These are phyloP conservation scores for Thamnidium elegans DNA, from an alignment of 192 early-diverging fungal genomes.

Conservation along the genomic window DNA sequence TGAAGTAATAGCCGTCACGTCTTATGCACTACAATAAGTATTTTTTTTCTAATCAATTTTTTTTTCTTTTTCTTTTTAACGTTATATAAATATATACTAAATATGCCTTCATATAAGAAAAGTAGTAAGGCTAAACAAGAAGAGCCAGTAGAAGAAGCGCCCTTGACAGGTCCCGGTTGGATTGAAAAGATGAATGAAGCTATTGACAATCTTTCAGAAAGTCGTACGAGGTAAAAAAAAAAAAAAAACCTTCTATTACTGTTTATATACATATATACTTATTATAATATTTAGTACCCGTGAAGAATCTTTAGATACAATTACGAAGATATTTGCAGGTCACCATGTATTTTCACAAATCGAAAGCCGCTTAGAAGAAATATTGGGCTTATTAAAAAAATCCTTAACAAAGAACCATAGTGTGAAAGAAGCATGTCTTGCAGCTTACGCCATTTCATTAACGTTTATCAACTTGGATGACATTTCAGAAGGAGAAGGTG, in stretches of 20 bases:
- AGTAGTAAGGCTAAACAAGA: too few species aligned
- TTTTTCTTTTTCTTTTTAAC: too few species aligned
- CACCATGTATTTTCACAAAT: constrained; percentile 54
- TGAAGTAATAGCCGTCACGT: too few species aligned
- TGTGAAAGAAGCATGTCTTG: constrained; percentile 40
- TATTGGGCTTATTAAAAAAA: constrained; percentile 55
- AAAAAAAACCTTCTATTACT: too few species aligned
- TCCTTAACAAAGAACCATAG: constrained; percentile 45
- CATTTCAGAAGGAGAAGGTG: constrained; percentile 34
- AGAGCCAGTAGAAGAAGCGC: not conserved
- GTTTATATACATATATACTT: not conserved
- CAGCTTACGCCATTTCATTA: constrained; percentile 44
- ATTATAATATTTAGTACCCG: constrained; percentile 41
- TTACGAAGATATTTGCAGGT: constrained; percentile 48
- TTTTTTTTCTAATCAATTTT: too few species aligned
- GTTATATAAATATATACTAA: too few species aligned
- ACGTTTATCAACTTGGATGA: constrained; percentile 49
- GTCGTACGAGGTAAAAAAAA: constrained; percentile 43
- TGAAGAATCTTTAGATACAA: constrained; percentile 50
- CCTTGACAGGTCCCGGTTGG: constrained; percentile 23
- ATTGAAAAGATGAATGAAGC: constrained; percentile 46
- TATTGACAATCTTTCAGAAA: constrained; percentile 51
- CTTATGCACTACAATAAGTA: too few species aligned
- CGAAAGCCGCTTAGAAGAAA: constrained; percentile 45
- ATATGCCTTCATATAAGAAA: too few species aligned